Conservation (phyloP, 2,329 filamentous ascomycete species). For the Pleurostoma richardsiae region DNA sequence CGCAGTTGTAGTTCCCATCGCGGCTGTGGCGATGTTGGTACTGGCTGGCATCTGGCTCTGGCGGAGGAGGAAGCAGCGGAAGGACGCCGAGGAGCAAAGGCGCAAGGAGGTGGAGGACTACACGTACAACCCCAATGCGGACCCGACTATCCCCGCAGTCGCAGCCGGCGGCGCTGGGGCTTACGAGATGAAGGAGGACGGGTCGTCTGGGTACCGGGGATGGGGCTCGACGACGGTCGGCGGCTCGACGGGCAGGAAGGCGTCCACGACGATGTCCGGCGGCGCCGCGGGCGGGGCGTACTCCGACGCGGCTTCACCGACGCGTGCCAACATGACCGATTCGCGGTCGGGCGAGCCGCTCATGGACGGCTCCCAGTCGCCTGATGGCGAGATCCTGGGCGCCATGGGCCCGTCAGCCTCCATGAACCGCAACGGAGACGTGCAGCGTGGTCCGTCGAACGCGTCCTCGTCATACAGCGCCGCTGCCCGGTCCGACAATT, state of each 20-base stretch:
- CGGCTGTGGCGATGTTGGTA: conserved; percentile 76
- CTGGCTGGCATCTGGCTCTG: conserved; percentile 76
- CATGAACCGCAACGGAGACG: conserved; percentile 61
- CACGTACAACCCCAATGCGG: conserved; percentile 94
- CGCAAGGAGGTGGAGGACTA: conserved; percentile 98
- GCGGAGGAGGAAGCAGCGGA: conserved; percentile 81
- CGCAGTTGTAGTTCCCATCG: conserved; percentile 90
- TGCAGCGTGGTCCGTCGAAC: conserved; percentile 87
- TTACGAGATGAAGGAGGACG: conserved; percentile 75
- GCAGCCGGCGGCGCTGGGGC: conserved; percentile 38
- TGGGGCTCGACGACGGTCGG: conserved; percentile 77
- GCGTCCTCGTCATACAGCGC: conserved; percentile 94
- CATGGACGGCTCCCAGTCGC: conserved; percentile 45
- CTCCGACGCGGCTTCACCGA: conserved; percentile 71
- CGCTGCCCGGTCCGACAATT: conserved; percentile 67
- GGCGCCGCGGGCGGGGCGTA: conserved; percentile 60
- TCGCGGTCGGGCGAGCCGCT: conserved; percentile 65
- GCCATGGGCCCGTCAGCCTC: conserved; percentile 71
- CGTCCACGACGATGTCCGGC: conserved; percentile 84
- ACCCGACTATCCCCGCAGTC: conserved; percentile 65
- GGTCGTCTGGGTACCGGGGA: conserved; percentile 77
- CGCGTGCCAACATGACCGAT: conserved; percentile 61
- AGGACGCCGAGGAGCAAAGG: conserved; percentile 79
- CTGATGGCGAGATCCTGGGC: conserved; percentile 78
- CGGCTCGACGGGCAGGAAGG: conserved; percentile 70